Percentiles rank a stretch among this genome's conserved stretches.
Evolutionary conservation across 768 basidiomycete species (phyloP).

Genomic region (Agrocybe pediades): DNA sequence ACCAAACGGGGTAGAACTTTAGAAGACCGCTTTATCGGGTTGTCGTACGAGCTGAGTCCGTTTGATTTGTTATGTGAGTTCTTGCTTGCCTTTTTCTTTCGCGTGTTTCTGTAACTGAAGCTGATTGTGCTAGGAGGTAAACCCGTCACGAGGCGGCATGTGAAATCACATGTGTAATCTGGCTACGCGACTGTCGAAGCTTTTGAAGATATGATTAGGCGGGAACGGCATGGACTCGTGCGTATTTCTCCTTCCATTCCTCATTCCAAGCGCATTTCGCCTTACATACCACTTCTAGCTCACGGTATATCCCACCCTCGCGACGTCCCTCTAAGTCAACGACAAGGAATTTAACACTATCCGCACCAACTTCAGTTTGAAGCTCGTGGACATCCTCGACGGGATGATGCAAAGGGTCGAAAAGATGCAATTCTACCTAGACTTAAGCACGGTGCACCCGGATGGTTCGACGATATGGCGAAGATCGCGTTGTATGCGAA

Average conservation of each 20-base stretch:
- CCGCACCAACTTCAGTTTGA: conserved; percentile 36
- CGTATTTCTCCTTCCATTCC: conserved; percentile 2
- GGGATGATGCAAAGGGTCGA: conserved; percentile 36
- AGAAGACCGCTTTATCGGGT: conserved; percentile 40
- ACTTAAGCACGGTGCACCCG: conserved; percentile 33
- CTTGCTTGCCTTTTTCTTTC: too few species aligned
- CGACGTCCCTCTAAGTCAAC: background rate
- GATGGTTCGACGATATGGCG: conserved; percentile 25
- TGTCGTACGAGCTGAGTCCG: conserved; percentile 39
- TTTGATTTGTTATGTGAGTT: conserved; percentile 38
- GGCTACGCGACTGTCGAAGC: conserved; percentile 29
- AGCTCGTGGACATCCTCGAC: conserved; percentile 37
- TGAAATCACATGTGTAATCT: conserved; percentile 38
- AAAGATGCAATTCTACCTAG: conserved; percentile 35
- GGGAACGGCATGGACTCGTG: conserved; percentile 42
- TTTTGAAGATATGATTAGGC: conserved; percentile 37
- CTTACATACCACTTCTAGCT: background rate
- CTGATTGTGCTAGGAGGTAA: too few species aligned
- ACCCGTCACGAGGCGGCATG: conserved; percentile 31
- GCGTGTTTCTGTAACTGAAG: background rate
- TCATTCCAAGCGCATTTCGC: too few species aligned
- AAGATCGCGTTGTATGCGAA: conserved; percentile 27
- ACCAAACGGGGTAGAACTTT: conserved; percentile 30
- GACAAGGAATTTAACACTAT: conserved; percentile 11
- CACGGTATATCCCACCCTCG: background rate